Conservation (phyloP, 2,329 filamentous ascomycete genomes). For the Elsinoe fawcettii region DNA sequence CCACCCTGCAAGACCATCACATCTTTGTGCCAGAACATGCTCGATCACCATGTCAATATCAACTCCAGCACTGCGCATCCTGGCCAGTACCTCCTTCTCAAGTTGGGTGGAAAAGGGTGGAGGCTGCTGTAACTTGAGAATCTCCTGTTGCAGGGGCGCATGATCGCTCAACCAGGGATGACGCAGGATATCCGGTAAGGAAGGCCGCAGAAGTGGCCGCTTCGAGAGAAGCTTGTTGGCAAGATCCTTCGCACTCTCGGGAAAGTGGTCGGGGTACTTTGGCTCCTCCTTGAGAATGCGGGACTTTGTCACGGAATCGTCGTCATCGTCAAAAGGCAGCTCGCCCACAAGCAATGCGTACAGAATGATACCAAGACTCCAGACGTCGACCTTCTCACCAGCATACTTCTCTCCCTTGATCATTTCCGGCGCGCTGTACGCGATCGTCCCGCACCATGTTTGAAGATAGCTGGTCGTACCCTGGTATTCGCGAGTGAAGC, state of each 20-base stretch:
- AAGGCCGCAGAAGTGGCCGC: conserved; percentile 73
- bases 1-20: conserved; percentile 88
- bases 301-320: conserved; percentile 77
- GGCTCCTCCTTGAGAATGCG: conserved; percentile 83
- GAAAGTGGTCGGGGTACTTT: conserved; percentile 71
- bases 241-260: conserved; percentile 67
- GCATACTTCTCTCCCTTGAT: conserved; percentile 96
- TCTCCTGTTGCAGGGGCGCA: conserved; percentile 80
- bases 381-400: conserved; percentile 95
- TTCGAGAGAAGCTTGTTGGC: conserved; percentile 81
- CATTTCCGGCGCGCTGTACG: conserved; percentile 98
- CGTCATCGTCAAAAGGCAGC: conserved; percentile 93
- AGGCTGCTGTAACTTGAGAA: conserved; percentile 72
- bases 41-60: conserved; percentile 93
- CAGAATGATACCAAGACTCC: conserved; percentile 79
- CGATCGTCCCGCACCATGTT: conserved; percentile 95
- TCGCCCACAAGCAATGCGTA: conserved; percentile 77
- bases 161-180: conserved; percentile 84
- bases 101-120: conserved; percentile 76
- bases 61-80: conserved; percentile 89
- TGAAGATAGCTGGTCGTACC: conserved; percentile 90
- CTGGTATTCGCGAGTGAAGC: conserved; percentile 95
- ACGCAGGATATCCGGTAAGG: conserved; percentile 73
- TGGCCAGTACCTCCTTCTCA: conserved; percentile 83
- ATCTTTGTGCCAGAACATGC: conserved; percentile 81